These are phyloP conservation scores for Periglandula ipomoeae DNA, from an alignment of 2,329 filamentous ascomycete genomes.

Conservation along the genomic window DNA sequence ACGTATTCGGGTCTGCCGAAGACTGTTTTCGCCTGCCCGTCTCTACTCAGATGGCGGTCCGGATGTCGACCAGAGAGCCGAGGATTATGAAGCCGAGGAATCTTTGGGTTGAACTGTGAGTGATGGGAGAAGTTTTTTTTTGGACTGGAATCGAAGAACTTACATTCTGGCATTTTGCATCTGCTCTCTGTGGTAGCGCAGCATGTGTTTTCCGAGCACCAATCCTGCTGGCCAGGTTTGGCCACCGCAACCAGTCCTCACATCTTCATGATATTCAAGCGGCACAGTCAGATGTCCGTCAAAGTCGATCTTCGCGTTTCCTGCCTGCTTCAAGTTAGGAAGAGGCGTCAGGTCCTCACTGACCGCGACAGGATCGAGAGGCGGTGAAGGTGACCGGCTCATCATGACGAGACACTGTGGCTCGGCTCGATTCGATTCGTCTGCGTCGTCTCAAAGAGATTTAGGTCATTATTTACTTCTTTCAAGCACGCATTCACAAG, in stretches of 20 bases:
- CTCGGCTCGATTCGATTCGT: neutral
- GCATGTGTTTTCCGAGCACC: conserved; percentile 77
- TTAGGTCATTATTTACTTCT: neutral
- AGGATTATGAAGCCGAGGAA: too few species aligned
- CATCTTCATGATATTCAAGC: conserved; percentile 74
- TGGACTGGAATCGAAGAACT: conserved; percentile 23
- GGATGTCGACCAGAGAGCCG: too few species aligned
- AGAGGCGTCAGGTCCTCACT: conserved; percentile 50
- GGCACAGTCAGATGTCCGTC: conserved; percentile 62
- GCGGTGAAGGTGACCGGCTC: conserved; percentile 34
- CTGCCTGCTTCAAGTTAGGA: conserved; percentile 46
- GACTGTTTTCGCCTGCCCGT: too few species aligned
- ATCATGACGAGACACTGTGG: conserved; percentile 7
- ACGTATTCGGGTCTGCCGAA: too few species aligned
- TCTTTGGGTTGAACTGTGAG: too few species aligned
- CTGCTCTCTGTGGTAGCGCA: conserved; percentile 59
- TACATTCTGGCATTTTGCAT: conserved; percentile 65
- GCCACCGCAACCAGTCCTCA: conserved; percentile 81
- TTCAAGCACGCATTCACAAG: conserved; percentile 21
- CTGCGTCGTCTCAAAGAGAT: neutral
- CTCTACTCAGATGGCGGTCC: too few species aligned
- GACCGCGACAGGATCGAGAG: conserved; percentile 41
- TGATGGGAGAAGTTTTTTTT: neutral
- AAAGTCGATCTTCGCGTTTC: conserved; percentile 50
- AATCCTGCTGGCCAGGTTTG: conserved; percentile 93